Evolutionary conservation across 768 basidiomycete species (phyloP).

Genomic region (Hydnum rufescens): DNA sequence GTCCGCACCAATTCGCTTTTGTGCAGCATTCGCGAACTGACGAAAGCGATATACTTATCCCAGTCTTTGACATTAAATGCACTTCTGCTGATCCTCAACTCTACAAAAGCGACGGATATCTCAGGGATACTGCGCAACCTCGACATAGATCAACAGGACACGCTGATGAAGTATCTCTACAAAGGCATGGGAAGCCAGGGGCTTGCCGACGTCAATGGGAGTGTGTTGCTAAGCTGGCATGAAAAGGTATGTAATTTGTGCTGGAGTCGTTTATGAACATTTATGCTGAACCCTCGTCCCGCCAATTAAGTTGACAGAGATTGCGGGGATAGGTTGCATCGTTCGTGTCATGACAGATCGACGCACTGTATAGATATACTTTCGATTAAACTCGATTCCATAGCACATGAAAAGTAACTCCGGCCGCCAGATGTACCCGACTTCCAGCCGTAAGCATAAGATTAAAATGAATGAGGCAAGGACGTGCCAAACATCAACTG

Average conservation of each 20-base stretch:
- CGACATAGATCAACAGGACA: conserved; percentile 60
- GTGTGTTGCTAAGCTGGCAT: conserved; percentile 74
- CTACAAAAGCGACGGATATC: conserved; percentile 80
- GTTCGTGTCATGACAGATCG: conserved; percentile 68
- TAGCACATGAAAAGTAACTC: too few relatives aligned
- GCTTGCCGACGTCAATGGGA: conserved; percentile 42
- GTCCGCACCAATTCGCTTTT: conserved; percentile 24
- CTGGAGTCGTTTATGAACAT: neutral
- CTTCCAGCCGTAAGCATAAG: too few relatives aligned
- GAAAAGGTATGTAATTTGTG: conserved; percentile 51
- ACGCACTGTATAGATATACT: conserved; percentile 26
- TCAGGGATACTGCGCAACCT: conserved; percentile 51
- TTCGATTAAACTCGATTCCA: too few relatives aligned
- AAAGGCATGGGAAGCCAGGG: conserved; percentile 72
- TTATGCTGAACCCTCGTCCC: neutral
- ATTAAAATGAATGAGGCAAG: neutral
- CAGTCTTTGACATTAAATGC: conserved; percentile 65
- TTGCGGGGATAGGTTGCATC: conserved; percentile 87
- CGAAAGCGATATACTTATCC: neutral
- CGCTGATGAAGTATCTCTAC: conserved; percentile 94
- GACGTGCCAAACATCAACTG: conserved; percentile 3
- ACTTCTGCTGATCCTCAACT: conserved; percentile 78
- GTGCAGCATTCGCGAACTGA: neutral
- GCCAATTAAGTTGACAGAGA: conserved; percentile 57
- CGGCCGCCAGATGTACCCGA: too few relatives aligned